Evolutionary conservation across 2,329 filamentous ascomycete species (phyloP).

Genomic region (Anthostomella pinea): DNA sequence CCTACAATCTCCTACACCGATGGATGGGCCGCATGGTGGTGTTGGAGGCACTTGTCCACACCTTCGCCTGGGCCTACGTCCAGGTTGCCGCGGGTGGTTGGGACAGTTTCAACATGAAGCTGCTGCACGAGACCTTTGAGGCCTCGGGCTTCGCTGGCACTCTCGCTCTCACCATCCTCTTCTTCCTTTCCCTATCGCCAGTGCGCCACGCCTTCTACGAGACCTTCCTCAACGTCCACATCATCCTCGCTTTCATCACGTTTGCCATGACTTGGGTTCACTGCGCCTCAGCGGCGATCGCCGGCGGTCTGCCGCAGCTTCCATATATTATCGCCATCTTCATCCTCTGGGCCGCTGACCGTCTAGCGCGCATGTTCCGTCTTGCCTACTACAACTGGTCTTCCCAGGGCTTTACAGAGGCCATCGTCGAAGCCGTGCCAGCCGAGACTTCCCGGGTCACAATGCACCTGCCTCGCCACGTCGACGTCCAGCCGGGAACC

Average conservation of each 20-base stretch:
- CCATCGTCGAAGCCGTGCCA: constrained; percentile 64
- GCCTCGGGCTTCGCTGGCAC: constrained; percentile 61
- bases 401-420: constrained; percentile 56
- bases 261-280: constrained; percentile 78
- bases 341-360: constrained; percentile 74
- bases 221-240: constrained; percentile 87
- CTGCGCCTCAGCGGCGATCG: constrained; percentile 62
- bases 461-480: constrained; percentile 63
- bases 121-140: constrained; percentile 62
- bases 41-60: constrained; percentile 67
- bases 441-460: constrained; percentile 70
- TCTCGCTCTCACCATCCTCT: constrained; percentile 60
- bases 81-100: constrained; percentile 64
- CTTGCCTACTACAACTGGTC: constrained; percentile 67
- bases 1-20: constrained; percentile 86
- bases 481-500: constrained; percentile 65
- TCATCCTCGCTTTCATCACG: constrained; percentile 65
- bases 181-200: constrained; percentile 71
- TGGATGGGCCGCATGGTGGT: constrained; percentile 78
- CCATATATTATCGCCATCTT: constrained; percentile 73
- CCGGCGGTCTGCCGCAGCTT: constrained; percentile 67
- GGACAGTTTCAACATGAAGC: constrained; percentile 51
- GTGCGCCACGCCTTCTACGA: constrained; percentile 95
- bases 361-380: constrained; percentile 59
- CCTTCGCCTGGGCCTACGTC: constrained; percentile 70